Evolutionary conservation across 2,329 filamentous ascomycete species (phyloP).

Genomic region (Colletotrichum magnum): DNA sequence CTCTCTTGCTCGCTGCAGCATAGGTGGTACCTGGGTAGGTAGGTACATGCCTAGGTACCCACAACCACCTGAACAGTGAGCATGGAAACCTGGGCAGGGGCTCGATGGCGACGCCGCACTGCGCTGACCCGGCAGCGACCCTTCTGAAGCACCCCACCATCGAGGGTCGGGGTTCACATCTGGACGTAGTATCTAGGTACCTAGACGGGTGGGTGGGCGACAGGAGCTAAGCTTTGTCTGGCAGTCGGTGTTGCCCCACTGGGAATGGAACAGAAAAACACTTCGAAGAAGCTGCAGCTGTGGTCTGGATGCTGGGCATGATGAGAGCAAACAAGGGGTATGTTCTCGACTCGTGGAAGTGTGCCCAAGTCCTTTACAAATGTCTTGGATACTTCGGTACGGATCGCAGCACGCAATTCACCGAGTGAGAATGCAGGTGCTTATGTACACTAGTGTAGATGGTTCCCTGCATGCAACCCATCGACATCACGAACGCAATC

Average conservation of each 20-base stretch:
- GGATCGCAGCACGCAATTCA: neutral
- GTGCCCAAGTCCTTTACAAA: neutral
- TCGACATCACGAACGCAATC: no score
- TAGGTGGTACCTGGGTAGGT: constrained; percentile 19
- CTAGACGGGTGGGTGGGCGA: neutral
- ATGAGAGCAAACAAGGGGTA: no score
- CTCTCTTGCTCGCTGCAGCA: constrained; percentile 7
- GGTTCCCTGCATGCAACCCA: no score
- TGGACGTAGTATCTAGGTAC: no score
- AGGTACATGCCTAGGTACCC: neutral
- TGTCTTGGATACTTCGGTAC: neutral
- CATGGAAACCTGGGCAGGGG: no score
- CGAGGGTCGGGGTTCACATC: neutral
- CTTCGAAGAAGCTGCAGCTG: no score
- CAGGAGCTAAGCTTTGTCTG: constrained; percentile 33
- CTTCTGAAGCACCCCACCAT: neutral
- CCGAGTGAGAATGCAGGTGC: no score
- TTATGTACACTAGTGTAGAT: no score
- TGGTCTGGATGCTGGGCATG: no score
- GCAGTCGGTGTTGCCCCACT: constrained; percentile 17
- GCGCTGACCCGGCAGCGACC: no score
- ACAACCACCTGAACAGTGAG: neutral
- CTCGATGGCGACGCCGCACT: no score
- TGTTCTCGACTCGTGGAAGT: neutral
- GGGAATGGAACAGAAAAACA: constrained; percentile 19